Evolutionary conservation across 495 filamentous ascomycete species (phyloP).

Genomic region (Bryoglossum gracile): DNA sequence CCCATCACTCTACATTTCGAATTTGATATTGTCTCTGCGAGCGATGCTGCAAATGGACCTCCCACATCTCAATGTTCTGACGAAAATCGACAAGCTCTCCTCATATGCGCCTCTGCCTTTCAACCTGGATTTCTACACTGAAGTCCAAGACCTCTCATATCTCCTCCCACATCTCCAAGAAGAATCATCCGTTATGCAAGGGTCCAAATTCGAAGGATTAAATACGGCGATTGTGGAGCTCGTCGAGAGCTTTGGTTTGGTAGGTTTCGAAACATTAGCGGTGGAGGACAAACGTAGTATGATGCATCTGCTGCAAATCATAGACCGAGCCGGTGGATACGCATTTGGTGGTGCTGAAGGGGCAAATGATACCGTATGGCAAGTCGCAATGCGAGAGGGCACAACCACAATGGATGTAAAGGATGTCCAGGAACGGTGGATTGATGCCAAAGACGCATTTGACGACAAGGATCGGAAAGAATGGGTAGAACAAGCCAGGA

Average conservation of each 20-base stretch:
- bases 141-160: slow-evolving; percentile 88
- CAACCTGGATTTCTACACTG: slow-evolving; percentile 93
- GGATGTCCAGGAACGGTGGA: slow-evolving; percentile 92
- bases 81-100: slow-evolving; percentile 87
- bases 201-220: slow-evolving; percentile 68
- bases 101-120: slow-evolving; percentile 78
- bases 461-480: slow-evolving; percentile 71
- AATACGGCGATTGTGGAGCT: slow-evolving; percentile 83
- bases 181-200: slow-evolving; percentile 45
- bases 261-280: slow-evolving; percentile 86
- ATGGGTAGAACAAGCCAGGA: slow-evolving; percentile 51
- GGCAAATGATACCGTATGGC: slow-evolving; percentile 90
- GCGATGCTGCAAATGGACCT: slow-evolving; percentile 98
- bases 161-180: slow-evolving; percentile 70
- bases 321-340: slow-evolving; percentile 89
- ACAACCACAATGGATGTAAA: slow-evolving; percentile 67
- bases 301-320: slow-evolving; percentile 78
- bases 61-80: slow-evolving; percentile 89
- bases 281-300: slow-evolving; percentile 95
- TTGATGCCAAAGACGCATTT: slow-evolving; percentile 81
- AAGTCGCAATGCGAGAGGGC: slow-evolving; percentile 86
- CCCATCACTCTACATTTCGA: slow-evolving; percentile 90
- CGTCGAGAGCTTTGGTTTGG: slow-evolving; percentile 80
- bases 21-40: slow-evolving; percentile 82
- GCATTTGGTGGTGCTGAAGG: slow-evolving; percentile 88